These are phyloP conservation scores for Chrysoporthe puriensis DNA, from an alignment of 2,329 filamentous ascomycete genomes.

Conservation along the genomic window DNA sequence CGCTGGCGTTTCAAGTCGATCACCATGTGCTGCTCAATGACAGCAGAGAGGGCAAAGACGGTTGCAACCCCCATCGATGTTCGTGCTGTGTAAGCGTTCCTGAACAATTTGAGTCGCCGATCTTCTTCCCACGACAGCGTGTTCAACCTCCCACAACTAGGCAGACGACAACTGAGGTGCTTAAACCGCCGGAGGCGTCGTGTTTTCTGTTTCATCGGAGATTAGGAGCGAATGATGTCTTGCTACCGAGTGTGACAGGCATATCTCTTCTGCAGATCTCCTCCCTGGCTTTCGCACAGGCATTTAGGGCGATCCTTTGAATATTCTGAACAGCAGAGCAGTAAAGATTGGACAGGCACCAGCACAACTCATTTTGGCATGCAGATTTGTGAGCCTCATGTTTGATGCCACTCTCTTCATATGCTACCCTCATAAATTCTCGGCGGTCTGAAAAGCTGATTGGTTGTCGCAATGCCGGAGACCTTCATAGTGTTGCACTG, in stretches of 20 bases:
- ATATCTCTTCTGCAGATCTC: conserved; percentile 7
- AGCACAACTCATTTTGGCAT: background rate
- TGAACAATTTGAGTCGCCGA: conserved; percentile 3
- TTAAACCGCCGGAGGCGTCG: background rate
- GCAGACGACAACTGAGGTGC: background rate
- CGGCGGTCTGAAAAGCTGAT: background rate
- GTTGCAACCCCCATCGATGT: background rate
- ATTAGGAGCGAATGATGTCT: conserved; percentile 22
- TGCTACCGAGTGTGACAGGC: conserved; percentile 18
- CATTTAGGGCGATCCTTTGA: conserved; percentile 6
- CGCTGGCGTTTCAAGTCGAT: conserved; percentile 24
- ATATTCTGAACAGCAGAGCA: background rate
- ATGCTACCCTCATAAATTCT: background rate
- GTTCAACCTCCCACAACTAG: background rate
- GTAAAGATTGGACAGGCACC: conserved; percentile 9
- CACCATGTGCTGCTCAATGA: background rate
- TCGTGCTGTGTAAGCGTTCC: background rate
- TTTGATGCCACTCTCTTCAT: background rate
- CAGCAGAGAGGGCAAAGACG: background rate
- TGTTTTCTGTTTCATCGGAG: conserved; percentile 17
- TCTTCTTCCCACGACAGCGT: background rate
- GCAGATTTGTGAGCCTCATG: background rate
- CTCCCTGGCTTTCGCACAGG: background rate
- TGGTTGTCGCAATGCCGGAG: background rate
- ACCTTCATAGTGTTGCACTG: background rate